Conservation (phyloP, 208 protist genomes). For the Tetramitus jugosus region DNA sequence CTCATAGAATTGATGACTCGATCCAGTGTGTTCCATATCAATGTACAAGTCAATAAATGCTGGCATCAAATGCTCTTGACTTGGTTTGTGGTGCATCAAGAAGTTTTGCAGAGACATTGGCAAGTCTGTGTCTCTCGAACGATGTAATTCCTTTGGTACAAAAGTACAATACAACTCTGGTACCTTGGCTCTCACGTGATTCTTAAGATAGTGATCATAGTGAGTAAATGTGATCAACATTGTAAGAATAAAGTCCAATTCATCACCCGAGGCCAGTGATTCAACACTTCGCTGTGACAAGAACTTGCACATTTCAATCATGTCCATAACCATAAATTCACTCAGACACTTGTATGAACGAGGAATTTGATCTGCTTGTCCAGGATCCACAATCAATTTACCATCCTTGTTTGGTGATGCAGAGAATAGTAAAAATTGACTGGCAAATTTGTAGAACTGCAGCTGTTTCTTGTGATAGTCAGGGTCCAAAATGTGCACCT, state of each 20-base stretch:
- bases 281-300: neutral
- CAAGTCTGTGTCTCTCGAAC: no score
- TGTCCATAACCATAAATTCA: conserved; percentile 19
- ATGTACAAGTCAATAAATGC: conserved; percentile 19
- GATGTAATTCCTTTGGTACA: neutral
- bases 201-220: neutral
- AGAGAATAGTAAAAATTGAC: neutral
- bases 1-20: neutral
- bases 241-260: neutral
- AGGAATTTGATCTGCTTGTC: neutral
- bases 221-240: conserved; percentile 1
- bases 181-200: neutral
- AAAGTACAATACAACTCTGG: conserved; percentile 6
- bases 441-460: conserved; percentile 2
- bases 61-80: neutral
- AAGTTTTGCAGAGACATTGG: neutral
- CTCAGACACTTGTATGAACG: neutral
- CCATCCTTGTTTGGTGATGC: neutral
- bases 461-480: neutral
- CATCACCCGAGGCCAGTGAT: neutral
- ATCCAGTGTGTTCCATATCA: conserved; percentile 21
- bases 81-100: neutral
- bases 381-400: no score
- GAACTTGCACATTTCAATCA: neutral
- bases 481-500: neutral